phyloP scores from a whole-genome alignment of 306 rosid genomes.

The Hippophae gyantsensis region DNA sequence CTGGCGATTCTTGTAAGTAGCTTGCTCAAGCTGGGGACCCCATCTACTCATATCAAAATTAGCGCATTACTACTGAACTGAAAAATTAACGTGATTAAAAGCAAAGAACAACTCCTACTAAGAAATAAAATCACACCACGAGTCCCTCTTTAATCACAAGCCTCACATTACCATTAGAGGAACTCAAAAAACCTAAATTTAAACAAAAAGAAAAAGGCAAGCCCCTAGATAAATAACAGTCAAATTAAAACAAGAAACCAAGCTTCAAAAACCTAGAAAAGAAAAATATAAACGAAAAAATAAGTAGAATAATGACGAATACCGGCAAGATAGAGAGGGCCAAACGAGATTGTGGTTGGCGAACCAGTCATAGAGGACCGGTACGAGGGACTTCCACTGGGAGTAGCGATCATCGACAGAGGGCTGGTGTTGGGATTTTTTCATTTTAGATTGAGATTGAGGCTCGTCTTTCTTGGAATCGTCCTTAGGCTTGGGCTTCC shows the following conservation, averaged over 20 bases:
- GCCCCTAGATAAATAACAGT: too few species aligned
- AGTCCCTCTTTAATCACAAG: too few species aligned
- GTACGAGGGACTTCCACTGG: constrained; percentile 84
- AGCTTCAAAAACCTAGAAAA: not conserved
- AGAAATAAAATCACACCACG: not conserved
- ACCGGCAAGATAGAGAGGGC: constrained; percentile 99
- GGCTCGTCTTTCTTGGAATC: constrained; percentile 52
- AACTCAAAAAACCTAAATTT: constrained; percentile 3
- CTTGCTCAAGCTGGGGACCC: constrained; percentile 78
- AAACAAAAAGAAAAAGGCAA: not conserved
- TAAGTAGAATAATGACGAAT: not conserved
- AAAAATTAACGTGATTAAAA: not conserved
- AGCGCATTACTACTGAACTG: constrained; percentile 1
- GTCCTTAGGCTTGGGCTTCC: constrained; percentile 80
- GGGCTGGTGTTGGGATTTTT: constrained; percentile 47
- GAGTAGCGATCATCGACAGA: constrained; percentile 70
- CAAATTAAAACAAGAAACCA: not conserved
- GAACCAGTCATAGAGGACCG: constrained; percentile 92
- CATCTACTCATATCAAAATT: constrained; percentile 40
- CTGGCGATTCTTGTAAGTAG: constrained; percentile 80
- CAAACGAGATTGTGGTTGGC: constrained; percentile 90
- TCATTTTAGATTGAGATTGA: constrained; percentile 19
- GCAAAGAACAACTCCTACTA: not conserved
- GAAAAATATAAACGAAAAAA: not conserved
- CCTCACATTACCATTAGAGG: not conserved